Evolutionary conservation across 2,329 filamentous ascomycete species (phyloP), one percentile per base, ranked within the genome.

Genomic region (Fusarium dimerum): DNA sequence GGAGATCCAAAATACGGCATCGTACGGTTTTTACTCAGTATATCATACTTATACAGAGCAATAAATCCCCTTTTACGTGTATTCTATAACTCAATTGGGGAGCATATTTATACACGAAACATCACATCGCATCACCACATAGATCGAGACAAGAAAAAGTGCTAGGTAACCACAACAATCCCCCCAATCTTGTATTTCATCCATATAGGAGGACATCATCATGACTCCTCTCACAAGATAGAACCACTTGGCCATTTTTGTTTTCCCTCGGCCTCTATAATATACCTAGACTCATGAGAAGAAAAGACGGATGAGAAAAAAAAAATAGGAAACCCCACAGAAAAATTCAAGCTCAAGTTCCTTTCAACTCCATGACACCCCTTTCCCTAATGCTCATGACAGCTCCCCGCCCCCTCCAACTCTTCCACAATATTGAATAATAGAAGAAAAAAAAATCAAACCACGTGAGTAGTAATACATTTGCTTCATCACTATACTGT

Each of bases 321-420:
- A 52, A 48, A 56, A 39, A 45, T 26, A 26, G n/a, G n/a, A n/a
- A n/a, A n/a, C n/a, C n/a, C 20, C 20, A 7, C 20, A 44, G 30
- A 43, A 51, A 51, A 45, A 56, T 32, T 34, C 29, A 36, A 26
- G 3, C 10, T 18, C 8, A 13, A 26, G 15, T 17, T 41, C 43
- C 51, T 36, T 49, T 48, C 58, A 48, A 51, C 58, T 59, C 61
- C 62, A 52, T 55, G 62, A 66, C 63, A 62, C 63, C 63, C 61
- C n/a, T n/a, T 59, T 61, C 51, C 61, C 32, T 36, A 12, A 66
- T 63, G 60, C 58, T 65, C 20, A 61, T 63, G 54, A 54, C 60
- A 63, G 58, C 55, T 47, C 56, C 40, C 51, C n/a, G n/a, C n/a
- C n/a, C n/a, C n/a, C n/a, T n/a, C 56, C 58, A 62, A 57, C 13